Percentiles rank a stretch among this genome's conserved stretches.
These are phyloP conservation scores for Aspergillus transmontanensis DNA, from an alignment of 2,329 filamentous ascomycete genomes.

Conservation along the genomic window DNA sequence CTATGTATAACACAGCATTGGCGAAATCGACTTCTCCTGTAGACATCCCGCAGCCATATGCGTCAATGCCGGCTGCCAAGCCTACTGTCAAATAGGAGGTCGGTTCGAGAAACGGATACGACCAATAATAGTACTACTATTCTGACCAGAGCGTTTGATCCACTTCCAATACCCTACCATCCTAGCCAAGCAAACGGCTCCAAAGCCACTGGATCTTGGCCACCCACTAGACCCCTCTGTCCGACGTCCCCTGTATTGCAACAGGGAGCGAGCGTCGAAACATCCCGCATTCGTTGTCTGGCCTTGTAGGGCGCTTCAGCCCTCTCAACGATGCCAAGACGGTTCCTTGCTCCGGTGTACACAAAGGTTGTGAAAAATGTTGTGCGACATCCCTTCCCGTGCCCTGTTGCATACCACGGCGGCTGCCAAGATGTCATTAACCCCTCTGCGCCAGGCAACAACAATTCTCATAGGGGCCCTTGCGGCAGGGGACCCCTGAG, in stretches of 20 bases:
- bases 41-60: neutral
- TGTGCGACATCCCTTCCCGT: neutral
- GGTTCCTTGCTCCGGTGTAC: neutral
- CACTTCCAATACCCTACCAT: neutral
- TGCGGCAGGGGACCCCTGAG: neutral
- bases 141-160: neutral
- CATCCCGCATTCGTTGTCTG: neutral
- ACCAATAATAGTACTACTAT: neutral
- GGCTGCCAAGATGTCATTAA: neutral
- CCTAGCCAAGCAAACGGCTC: neutral
- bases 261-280: neutral
- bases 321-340: neutral
- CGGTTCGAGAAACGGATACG: neutral
- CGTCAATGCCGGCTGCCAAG: neutral
- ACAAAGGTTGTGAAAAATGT: neutral
- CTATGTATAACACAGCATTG: neutral
- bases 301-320: slow-evolving; percentile 5
- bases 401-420: neutral
- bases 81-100: neutral
- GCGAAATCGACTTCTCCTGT: neutral
- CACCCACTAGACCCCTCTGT: neutral
- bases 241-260: neutral
- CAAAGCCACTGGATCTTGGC: neutral
- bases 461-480: neutral
- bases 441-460: neutral